Evolutionary conservation across 202 grass and related monocot species (phyloP), one percentile per base, ranked within the genome.

Genomic region (Zoysia matrella): DNA sequence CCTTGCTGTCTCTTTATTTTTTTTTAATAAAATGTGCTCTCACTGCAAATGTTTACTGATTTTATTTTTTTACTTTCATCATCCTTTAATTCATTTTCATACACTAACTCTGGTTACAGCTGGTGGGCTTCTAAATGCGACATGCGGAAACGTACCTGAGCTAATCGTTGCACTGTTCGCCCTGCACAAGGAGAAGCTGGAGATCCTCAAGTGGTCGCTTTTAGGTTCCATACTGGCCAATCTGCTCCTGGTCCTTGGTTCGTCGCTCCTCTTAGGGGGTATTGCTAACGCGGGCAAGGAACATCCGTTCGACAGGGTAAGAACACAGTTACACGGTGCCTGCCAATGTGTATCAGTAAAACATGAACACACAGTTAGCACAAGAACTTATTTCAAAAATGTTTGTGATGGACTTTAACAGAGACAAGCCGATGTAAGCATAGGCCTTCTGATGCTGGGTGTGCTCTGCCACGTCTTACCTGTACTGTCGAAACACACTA

Each of bases 141-240:
- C 92, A 6, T 95, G 87, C 14, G 92, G 92, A 40, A 95, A 95
- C 77, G 85, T 72, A 63, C 87, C 89, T 60, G 92, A 95, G 80
- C 47, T 94, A 48, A 76, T 95, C 82, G 83, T 95, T 58, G 92
- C 89, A n/a, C 70, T 95, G 16, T 80, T 92, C 43, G 89, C 92
- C 63, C 85, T 94, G 47, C 81, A 92, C 10, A 77, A 88, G 52
- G 85, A 90, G 72, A 90, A 92, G 71, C 72, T 92, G 49, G 82
- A 90, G 53, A 86, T 95, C 10, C 87, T 95, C 16, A 92, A 92
- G 79, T 95, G 92, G 92, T 88, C 92, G 41, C 87, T 95, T 47
- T 74, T 95, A 8, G 89, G 92, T 30, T 92, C 92, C 64, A 84
- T 92, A 67, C 64, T 95, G 49, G 92, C 92, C 55, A 95, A 95